Evolutionary conservation across 306 rosid genomes (phyloP).

Genomic region (Notholithocarpus densiflorus): DNA sequence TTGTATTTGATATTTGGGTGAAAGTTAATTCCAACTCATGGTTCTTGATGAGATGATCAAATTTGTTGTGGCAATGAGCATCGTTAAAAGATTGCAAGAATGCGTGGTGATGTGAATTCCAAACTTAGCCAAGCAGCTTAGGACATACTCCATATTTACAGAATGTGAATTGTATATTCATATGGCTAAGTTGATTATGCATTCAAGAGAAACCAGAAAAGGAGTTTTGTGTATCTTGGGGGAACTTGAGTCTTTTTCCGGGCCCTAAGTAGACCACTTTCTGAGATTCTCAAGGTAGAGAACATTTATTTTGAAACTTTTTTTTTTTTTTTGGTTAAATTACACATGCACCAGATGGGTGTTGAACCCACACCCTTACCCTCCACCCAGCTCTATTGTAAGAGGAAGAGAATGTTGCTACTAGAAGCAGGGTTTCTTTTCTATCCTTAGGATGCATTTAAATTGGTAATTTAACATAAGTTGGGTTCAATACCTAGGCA

Average conservation of each 20-base stretch:
- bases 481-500: no score
- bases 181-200: neutral
- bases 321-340: neutral
- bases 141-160: neutral
- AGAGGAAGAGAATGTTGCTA: no score
- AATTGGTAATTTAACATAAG: no score
- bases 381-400: no score
- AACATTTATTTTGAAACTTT: neutral
- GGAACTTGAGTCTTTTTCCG: neutral
- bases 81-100: no score
- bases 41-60: neutral
- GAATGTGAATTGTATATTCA: neutral
- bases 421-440: no score
- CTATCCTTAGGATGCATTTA: no score
- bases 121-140: neutral
- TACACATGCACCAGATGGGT: no score
- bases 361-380: no score
- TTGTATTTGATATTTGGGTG: neutral
- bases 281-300: neutral
- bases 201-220: neutral
- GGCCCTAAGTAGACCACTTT: neutral
- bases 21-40: neutral
- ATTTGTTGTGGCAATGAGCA: neutral
- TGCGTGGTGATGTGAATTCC: neutral
- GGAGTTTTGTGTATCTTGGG: neutral